phyloP scores from a whole-genome alignment of 2,329 filamentous ascomycete species.

The Pseudocercospora vitis region DNA sequence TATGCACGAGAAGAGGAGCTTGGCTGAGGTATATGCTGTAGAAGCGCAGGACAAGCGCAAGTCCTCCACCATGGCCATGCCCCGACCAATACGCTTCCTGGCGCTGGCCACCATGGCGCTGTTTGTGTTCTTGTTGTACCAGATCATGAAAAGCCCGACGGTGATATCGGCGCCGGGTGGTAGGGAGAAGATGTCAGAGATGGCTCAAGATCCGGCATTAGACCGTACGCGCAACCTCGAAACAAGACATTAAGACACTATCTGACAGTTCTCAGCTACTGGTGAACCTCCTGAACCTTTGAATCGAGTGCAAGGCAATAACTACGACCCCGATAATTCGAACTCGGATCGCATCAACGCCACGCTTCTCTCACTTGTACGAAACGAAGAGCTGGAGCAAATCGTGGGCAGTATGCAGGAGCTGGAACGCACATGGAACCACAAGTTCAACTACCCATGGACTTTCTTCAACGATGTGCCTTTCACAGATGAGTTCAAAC shows the following conservation, averaged over 20 bases:
- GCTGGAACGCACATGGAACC: slow-evolving; percentile 92
- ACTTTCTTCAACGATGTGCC: slow-evolving; percentile 97
- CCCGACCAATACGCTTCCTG: slow-evolving; percentile 78
- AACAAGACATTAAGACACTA: not conserved
- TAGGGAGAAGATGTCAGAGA: slow-evolving; percentile 54
- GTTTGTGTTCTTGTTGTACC: slow-evolving; percentile 76
- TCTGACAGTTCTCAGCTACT: slow-evolving; percentile 46
- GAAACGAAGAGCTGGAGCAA: slow-evolving; percentile 82
- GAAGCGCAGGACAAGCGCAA: not conserved
- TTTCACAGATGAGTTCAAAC: slow-evolving; percentile 92
- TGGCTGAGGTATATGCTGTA: slow-evolving; percentile 7
- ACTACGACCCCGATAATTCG: slow-evolving; percentile 73
- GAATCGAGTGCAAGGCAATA: slow-evolving; percentile 65
- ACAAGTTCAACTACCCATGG: slow-evolving; percentile 99
- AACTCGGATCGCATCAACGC: slow-evolving; percentile 87
- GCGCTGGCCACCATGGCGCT: slow-evolving; percentile 69
- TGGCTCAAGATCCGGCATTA: slow-evolving; percentile 78
- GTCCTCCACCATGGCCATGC: slow-evolving; percentile 71
- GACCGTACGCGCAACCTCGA: slow-evolving; percentile 63
- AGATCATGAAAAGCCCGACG: slow-evolving; percentile 64
- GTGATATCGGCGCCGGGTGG: slow-evolving; percentile 39
- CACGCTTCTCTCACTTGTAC: slow-evolving; percentile 85
- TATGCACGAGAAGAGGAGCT: slow-evolving; percentile 1
- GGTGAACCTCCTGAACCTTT: slow-evolving; percentile 78
- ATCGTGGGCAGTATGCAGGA: slow-evolving; percentile 88